These are phyloP conservation scores for Clathrospora elynae DNA, from an alignment of 2,329 filamentous ascomycete genomes.

Conservation along the genomic window DNA sequence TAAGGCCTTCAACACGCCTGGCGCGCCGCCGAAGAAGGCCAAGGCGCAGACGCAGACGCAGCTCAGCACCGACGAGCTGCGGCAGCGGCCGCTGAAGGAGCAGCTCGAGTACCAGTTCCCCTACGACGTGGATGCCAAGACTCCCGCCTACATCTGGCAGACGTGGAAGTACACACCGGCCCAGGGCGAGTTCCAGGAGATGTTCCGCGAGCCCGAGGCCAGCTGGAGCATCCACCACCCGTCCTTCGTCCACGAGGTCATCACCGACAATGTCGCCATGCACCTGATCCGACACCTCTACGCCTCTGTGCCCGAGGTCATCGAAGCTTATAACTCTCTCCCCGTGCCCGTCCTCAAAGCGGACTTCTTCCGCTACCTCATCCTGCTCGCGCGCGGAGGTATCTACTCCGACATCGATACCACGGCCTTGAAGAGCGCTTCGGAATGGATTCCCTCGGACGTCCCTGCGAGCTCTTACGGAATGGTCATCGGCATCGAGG, in stretches of 20 bases:
- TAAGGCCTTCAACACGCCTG: conserved; percentile 39
- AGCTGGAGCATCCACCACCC: conserved; percentile 89
- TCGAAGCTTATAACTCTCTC: conserved; percentile 57
- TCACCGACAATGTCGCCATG: conserved; percentile 85
- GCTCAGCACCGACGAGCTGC: conserved; percentile 70
- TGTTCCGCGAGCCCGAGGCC: conserved; percentile 81
- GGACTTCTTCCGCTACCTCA: conserved; percentile 70
- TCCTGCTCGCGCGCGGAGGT: conserved; percentile 75
- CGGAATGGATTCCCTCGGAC: conserved; percentile 82
- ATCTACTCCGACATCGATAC: conserved; percentile 89
- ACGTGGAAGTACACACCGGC: conserved; percentile 91
- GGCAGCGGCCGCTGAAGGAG: conserved; percentile 73
- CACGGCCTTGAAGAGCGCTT: conserved; percentile 76
- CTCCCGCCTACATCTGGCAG: conserved; percentile 98
- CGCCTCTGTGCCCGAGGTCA: conserved; percentile 63
- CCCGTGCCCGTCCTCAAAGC: conserved; percentile 62
- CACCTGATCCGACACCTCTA: conserved; percentile 87
- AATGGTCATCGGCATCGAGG: conserved; percentile 92
- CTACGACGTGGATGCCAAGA: conserved; percentile 85
- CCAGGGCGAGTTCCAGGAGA: conserved; percentile 72
- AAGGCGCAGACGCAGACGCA: conserved; percentile 59
- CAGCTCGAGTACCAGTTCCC: conserved; percentile 91
- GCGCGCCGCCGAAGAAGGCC: conserved; percentile 48
- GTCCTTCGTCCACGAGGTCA: conserved; percentile 92
- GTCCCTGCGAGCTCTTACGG: conserved; percentile 80